Percentiles rank a stretch among this genome's conserved stretches.
Conservation (phyloP, 371 early-diverging fungal genomes). For the Cokeromyces recurvatus region DNA sequence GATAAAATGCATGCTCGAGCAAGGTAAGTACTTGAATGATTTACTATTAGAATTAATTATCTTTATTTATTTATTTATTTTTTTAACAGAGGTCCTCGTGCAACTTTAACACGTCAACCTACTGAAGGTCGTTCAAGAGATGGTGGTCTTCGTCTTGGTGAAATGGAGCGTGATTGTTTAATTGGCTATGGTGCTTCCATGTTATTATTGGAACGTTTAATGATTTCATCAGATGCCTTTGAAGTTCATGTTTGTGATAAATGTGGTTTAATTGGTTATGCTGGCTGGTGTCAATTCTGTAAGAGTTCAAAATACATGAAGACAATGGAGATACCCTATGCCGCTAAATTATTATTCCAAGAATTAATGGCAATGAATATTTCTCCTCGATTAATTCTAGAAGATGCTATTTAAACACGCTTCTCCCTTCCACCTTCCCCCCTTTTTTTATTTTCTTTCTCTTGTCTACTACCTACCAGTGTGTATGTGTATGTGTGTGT, state of each 20-base stretch:
- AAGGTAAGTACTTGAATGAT: conserved; percentile 48
- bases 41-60: not conserved
- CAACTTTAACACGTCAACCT: conserved; percentile 95
- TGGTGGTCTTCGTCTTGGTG: conserved; percentile 97
- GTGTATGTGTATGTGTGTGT: not conserved
- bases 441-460: too few relatives aligned
- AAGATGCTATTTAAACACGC: conserved; percentile 47
- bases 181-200: conserved; percentile 97
- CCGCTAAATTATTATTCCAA: conserved; percentile 94
- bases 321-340: conserved; percentile 95
- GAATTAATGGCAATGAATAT: conserved; percentile 98
- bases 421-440: not conserved
- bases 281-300: conserved; percentile 97
- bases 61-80: not conserved
- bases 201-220: conserved; percentile 92
- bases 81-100: conserved; percentile 82
- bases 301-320: conserved; percentile 82
- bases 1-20: conserved; percentile 99
- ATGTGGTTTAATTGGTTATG: conserved; percentile 93
- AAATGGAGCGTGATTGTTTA: conserved; percentile 99
- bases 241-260: conserved; percentile 88
- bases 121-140: conserved; percentile 98
- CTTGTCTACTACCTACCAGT: not conserved
- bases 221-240: conserved; percentile 95
- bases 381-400: conserved; percentile 65